A percentile compares a stretch with the other conserved stretches of the same genome.
Evolutionary conservation across 1,284 basidiomycete species (phyloP).

Genomic region (Puccinia polysora): DNA sequence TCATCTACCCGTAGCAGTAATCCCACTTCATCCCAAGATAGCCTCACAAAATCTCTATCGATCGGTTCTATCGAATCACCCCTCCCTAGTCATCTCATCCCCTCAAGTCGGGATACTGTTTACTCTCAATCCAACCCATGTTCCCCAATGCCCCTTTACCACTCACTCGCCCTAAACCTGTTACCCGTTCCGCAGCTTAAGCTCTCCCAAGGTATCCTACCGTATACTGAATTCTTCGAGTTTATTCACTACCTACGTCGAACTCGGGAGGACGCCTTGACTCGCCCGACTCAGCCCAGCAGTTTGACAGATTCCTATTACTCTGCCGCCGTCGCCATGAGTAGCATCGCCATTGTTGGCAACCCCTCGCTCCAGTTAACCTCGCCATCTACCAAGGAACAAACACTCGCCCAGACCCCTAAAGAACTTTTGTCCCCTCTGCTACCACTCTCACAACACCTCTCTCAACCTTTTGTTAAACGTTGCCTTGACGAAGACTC

Average conservation of each 20-base stretch:
- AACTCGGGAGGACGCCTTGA: conserved; percentile 56
- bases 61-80: conserved; percentile 13
- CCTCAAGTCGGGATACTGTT: neutral
- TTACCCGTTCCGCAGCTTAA: neutral
- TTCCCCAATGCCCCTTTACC: neutral
- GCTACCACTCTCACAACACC: conserved; percentile 52
- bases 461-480: conserved; percentile 73
- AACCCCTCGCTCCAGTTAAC: conserved; percentile 1
- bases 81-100: neutral
- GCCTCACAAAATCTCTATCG: conserved; percentile 1
- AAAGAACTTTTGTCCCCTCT: conserved; percentile 64
- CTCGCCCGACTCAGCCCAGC: conserved; percentile 17
- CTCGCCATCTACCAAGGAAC: conserved; percentile 11
- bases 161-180: neutral
- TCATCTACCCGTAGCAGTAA: conserved; percentile 1
- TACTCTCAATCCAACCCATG: neutral
- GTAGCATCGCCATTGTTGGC: conserved; percentile 11
- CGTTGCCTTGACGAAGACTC: conserved; percentile 81
- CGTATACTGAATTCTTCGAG: conserved; percentile 77
- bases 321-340: conserved; percentile 32
- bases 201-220: conserved; percentile 54
- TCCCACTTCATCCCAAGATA: conserved; percentile 8
- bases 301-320: conserved; percentile 44
- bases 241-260: conserved; percentile 77
- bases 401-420: conserved; percentile 56